These are phyloP conservation scores for Adansonia madagascariensis DNA, from an alignment of 441 rosid species.

Conservation along the genomic window DNA sequence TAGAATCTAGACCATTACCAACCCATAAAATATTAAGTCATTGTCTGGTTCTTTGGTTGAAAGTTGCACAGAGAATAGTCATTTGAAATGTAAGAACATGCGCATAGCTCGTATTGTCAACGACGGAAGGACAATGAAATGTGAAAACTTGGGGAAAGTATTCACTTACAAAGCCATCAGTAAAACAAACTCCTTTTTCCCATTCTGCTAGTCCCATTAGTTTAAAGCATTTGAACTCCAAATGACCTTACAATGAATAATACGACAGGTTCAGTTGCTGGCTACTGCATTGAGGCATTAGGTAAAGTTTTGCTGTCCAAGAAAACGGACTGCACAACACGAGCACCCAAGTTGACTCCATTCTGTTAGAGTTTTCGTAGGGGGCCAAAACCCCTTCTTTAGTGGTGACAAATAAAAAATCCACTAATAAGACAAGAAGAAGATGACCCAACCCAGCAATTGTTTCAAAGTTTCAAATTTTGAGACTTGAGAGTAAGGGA, in stretches of 20 bases:
- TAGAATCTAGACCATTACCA: background rate
- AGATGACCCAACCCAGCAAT: background rate
- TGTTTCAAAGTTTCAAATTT: background rate
- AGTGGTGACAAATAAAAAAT: conserved; percentile 19
- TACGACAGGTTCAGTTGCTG: background rate
- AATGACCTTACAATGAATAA: background rate
- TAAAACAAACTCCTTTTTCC: too few species aligned
- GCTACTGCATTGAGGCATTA: background rate
- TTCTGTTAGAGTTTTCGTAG: background rate
- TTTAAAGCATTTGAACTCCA: background rate
- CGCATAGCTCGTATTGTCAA: too few species aligned
- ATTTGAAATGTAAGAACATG: too few species aligned
- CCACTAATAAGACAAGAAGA: conserved; percentile 20
- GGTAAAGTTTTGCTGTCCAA: background rate
- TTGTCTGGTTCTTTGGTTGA: background rate
- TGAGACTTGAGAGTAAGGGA: background rate
- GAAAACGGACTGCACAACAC: conserved; percentile 32
- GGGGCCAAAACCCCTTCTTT: background rate
- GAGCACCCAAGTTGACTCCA: conserved; percentile 21
- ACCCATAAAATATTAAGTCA: background rate
- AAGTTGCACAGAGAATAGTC: background rate
- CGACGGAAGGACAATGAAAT: background rate
- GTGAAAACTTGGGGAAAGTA: background rate
- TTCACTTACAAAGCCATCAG: too few species aligned
- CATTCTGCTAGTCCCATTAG: too few species aligned